phyloP scores from a whole-genome alignment of 257 asterid species.

The Salvia rosmarinus region DNA sequence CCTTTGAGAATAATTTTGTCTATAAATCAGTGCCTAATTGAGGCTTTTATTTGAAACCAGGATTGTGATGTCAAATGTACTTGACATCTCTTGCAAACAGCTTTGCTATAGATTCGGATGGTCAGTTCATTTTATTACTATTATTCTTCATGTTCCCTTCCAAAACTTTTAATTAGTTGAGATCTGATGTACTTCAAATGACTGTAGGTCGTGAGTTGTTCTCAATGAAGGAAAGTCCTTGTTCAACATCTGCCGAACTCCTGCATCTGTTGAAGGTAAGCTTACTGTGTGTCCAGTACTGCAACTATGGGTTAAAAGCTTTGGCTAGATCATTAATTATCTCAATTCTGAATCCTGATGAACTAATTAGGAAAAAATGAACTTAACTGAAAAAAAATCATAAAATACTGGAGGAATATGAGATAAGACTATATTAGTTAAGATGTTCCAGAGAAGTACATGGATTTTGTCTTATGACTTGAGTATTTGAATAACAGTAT shows the following conservation, averaged over 20 bases:
- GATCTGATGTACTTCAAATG: constrained; percentile 37
- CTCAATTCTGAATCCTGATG: not conserved
- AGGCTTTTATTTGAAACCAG: constrained; percentile 36
- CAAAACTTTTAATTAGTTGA: constrained; percentile 30
- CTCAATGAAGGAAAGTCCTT: constrained; percentile 45
- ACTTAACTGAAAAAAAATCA: not conserved
- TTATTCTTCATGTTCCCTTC: not conserved
- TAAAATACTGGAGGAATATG: not conserved
- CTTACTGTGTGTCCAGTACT: not conserved
- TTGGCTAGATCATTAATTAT: not conserved
- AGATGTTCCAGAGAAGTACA: no score
- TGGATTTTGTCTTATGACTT: no score
- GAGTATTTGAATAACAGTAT: not conserved
- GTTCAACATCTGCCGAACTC: constrained; percentile 39
- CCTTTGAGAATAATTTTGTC: constrained; percentile 21
- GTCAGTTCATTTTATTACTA: constrained; percentile 44
- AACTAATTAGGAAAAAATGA: not conserved
- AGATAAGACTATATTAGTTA: no score
- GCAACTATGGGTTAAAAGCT: constrained; percentile 8
- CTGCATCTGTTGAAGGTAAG: constrained; percentile 53
- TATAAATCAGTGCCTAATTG: constrained; percentile 13
- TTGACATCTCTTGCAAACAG: constrained; percentile 29
- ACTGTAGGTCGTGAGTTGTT: constrained; percentile 50
- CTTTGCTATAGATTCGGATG: constrained; percentile 49
- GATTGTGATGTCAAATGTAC: constrained; percentile 43